phyloP scores from a whole-genome alignment of 768 basidiomycete species.

The Lentinula sp. region DNA sequence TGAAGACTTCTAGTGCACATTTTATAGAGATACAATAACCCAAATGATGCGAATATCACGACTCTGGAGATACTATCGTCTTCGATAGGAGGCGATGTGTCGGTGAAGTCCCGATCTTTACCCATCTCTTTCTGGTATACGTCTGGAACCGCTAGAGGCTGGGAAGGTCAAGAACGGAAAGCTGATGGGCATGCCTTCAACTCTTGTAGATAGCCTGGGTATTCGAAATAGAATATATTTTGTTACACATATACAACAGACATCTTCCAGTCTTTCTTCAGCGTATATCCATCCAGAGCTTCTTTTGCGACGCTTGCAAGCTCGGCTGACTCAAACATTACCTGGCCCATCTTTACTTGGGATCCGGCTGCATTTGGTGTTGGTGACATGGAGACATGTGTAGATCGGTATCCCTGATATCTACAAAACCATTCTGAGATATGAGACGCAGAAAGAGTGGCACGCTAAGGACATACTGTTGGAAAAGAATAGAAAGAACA shows the following conservation, averaged over 20 bases:
- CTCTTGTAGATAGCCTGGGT: too few relatives aligned
- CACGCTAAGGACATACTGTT: slow-evolving; percentile 59
- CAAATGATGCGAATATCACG: slow-evolving; percentile 6
- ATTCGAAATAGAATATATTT: too few relatives aligned
- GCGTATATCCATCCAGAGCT: slow-evolving; percentile 76
- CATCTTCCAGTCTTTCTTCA: slow-evolving; percentile 87
- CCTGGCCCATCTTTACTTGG: slow-evolving; percentile 75
- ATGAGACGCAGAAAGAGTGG: not conserved
- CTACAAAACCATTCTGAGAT: slow-evolving; percentile 29
- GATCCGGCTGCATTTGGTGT: slow-evolving; percentile 59
- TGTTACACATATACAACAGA: slow-evolving; percentile 59
- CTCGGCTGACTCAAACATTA: slow-evolving; percentile 69
- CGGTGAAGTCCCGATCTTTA: slow-evolving; percentile 1
- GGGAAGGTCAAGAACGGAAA: slow-evolving; percentile 7
- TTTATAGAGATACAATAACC: not conserved
- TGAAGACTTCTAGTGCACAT: not conserved
- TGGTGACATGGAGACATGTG: slow-evolving; percentile 64
- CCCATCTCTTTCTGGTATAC: slow-evolving; percentile 3
- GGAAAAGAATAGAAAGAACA: slow-evolving; percentile 82
- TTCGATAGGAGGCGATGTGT: not conserved
- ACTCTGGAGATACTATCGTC: not conserved
- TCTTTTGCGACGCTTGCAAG: slow-evolving; percentile 75
- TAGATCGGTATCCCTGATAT: slow-evolving; percentile 76
- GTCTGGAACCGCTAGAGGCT: slow-evolving; percentile 6
- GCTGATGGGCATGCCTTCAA: slow-evolving; percentile 1